Evolutionary conservation across 2,329 filamentous ascomycete genomes (phyloP).

Genomic region (Fusarium veterinarium): DNA sequence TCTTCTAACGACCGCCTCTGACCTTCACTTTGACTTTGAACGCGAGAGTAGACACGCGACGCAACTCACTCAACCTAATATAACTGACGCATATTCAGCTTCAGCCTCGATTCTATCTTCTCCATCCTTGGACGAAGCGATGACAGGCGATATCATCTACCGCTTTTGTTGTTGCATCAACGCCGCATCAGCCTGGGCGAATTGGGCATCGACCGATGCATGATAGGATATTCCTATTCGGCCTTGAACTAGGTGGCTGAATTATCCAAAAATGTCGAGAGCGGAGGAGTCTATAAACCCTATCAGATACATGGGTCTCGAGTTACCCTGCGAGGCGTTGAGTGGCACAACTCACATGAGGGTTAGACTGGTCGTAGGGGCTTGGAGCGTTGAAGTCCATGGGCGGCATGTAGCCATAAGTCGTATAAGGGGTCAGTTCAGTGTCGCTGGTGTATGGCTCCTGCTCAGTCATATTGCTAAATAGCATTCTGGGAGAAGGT

Average conservation of each 20-base stretch:
- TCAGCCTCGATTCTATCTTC: no score
- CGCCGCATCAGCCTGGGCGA: conserved; percentile 66
- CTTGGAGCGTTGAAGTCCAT: conserved; percentile 71
- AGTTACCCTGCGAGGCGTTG: conserved; percentile 52
- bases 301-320: conserved; percentile 62
- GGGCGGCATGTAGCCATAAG: conserved; percentile 72
- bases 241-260: conserved; percentile 72
- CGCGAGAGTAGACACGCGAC: no score
- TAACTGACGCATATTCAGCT: no score
- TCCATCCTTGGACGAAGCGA: no score
- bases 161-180: background rate
- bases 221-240: conserved; percentile 74
- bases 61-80: no score
- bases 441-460: conserved; percentile 68
- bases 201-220: conserved; percentile 77
- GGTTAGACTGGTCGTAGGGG: conserved; percentile 74
- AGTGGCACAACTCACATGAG: conserved; percentile 75
- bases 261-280: conserved; percentile 78
- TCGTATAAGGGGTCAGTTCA: conserved; percentile 73
- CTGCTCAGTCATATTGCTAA: conserved; percentile 73
- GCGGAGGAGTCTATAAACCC: conserved; percentile 75
- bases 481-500: conserved; percentile 72
- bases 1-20: no score
- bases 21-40: no score
- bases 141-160: no score